Conservation (phyloP, 495 filamentous ascomycete species). For the Aspergillus indologenus region DNA sequence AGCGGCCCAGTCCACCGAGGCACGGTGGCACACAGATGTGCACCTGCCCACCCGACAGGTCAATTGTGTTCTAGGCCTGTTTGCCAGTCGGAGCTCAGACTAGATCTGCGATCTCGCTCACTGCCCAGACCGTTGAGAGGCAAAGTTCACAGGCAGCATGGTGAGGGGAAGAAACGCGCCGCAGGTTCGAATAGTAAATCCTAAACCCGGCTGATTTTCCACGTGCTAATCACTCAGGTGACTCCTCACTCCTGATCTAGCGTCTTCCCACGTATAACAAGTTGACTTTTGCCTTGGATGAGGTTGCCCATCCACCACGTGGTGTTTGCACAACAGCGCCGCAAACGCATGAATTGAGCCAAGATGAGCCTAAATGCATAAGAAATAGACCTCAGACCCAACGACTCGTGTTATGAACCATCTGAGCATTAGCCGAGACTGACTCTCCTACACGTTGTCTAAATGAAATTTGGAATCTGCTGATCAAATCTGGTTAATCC, state of each 20-base stretch:
- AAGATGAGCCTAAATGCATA: background rate
- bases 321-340: background rate
- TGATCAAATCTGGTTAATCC: background rate
- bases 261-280: background rate
- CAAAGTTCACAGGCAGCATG: background rate
- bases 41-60: background rate
- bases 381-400: background rate
- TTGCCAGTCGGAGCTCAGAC: background rate
- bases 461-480: background rate
- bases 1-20: slow-evolving; percentile 6
- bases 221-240: background rate
- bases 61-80: background rate
- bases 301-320: background rate
- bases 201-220: background rate
- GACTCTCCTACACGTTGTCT: background rate
- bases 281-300: background rate
- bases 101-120: background rate
- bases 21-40: background rate
- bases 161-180: background rate
- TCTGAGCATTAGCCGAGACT: background rate
- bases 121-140: background rate
- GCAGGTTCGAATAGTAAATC: background rate
- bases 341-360: background rate
- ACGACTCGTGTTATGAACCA: background rate
- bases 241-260: background rate